A percentile compares a stretch with the other conserved stretches of the same genome.
Conservation (phyloP, 2,329 filamentous ascomycete genomes). For the Penicillium crustosum region DNA sequence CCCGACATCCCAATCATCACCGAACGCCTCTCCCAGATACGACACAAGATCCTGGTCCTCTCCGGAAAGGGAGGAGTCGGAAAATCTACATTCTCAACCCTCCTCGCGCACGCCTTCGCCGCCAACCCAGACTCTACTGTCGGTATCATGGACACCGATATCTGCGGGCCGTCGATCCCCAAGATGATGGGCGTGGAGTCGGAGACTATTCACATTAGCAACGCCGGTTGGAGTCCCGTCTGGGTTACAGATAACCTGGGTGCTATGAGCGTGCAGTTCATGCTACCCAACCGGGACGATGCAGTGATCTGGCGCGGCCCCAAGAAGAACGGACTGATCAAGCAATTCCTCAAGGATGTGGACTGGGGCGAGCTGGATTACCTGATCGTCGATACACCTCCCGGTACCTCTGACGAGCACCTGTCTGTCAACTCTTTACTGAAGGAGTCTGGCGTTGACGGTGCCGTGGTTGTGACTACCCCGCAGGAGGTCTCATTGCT, state of each 20-base stretch:
- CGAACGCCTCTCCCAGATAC: conserved; percentile 73
- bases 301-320: conserved; percentile 96
- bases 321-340: conserved; percentile 98
- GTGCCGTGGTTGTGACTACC: conserved; percentile 88
- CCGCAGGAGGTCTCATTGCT: conserved; percentile 91
- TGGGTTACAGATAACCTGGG: conserved; percentile 93
- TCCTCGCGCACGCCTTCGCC: conserved; percentile 87
- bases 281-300: conserved; percentile 90
- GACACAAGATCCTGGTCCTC: conserved; percentile 89
- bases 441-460: conserved; percentile 87
- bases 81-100: conserved; percentile 88
- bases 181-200: conserved; percentile 98
- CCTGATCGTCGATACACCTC: conserved; percentile 89
- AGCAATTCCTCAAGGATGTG: conserved; percentile 96
- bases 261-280: conserved; percentile 98
- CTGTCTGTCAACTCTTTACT: conserved; percentile 89
- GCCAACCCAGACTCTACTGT: conserved; percentile 75
- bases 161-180: conserved; percentile 92
- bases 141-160: conserved; percentile 97
- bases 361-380: conserved; percentile 97
- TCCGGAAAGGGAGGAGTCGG: conserved; percentile 96
- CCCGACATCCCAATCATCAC: conserved; percentile 90
- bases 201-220: conserved; percentile 90
- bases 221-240: conserved; percentile 87
- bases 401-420: conserved; percentile 93